Base-by-base conservation (phyloP, 257 asterid species). In the Rhazya stricta region DNA sequence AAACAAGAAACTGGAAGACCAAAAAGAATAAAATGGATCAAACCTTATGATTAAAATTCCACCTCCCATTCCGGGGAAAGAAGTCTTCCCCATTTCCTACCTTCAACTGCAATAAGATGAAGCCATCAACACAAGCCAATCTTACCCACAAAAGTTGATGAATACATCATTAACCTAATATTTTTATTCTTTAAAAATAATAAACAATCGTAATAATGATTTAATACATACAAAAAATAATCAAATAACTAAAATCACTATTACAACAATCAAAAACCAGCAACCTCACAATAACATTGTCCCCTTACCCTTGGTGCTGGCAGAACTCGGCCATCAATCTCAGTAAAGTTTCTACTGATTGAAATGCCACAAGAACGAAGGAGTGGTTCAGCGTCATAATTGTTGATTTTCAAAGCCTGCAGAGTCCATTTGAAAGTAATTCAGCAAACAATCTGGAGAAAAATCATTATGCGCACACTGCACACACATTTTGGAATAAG, bases 31-130 rank as follows among this genome's bases (percentile, higher is more conserved):
- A 60, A 29, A 9, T 18, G n/a, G 45, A 45, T 1, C n/a, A 46
- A 15, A 91, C 98, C 97, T 94, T 94, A 54, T 94, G 84, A 30
- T 88, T 91, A 21, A 94, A 90, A 42, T 94, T 94, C 98, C 98
- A 94, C 36, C 98, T 71, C 3, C 98, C 98, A 74, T 91, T 94
- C 6, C 97, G 84, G 37, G 95, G 80, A 78, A 81, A 86, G 71
- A 94, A 74, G 69, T 91, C 98, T 53, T 89, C 97, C 48, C 96
- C 96, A 82, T 91, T 90, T 5, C 91, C 97, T 1, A 88, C 91
- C 81, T 94, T 94, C 77, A 93, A 81, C 98, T 93, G 89, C 76
- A 87, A 78, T 32, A 37, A 30, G 9, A 79, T 30, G 42, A 57
- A 77, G n/a, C 73, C 27, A 69, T 56, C 6, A 67, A 50, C 16